phyloP scores from a whole-genome alignment of 257 asterid genomes.

The Solanum ossicruentum region DNA sequence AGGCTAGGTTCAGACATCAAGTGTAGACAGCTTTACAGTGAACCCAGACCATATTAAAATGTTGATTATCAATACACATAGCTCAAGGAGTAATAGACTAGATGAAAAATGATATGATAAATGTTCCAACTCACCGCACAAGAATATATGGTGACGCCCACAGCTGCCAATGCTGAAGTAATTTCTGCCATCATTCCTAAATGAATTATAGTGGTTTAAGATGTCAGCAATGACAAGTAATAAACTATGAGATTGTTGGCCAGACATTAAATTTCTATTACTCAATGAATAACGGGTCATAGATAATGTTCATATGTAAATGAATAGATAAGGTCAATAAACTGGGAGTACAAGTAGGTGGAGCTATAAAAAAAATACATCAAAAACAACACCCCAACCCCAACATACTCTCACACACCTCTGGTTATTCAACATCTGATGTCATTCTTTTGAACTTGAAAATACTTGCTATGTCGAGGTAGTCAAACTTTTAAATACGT shows the following conservation, averaged over 20 bases:
- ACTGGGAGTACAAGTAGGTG: background rate
- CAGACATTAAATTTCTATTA: background rate
- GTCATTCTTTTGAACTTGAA: background rate
- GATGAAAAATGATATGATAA: background rate
- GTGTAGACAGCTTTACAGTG: background rate
- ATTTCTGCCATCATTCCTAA: slow-evolving; percentile 90
- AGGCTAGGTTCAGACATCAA: background rate
- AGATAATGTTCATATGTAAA: background rate
- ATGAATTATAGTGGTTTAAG: background rate
- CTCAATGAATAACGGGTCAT: background rate
- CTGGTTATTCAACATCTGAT: background rate
- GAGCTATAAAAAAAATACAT: background rate
- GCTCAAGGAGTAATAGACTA: background rate
- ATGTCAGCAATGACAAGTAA: background rate
- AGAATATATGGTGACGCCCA: slow-evolving; percentile 60
- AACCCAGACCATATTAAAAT: background rate
- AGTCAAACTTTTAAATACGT: background rate
- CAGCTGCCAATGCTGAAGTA: slow-evolving; percentile 69
- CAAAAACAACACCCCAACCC: background rate
- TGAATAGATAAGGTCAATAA: background rate
- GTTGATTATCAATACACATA: background rate
- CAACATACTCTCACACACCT: background rate
- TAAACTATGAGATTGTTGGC: background rate
- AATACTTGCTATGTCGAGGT: background rate
- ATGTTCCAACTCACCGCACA: slow-evolving; percentile 61